These are phyloP conservation scores for Chrysanthemum lavandulifolium DNA, from an alignment of 129 eudicot genomes.

Conservation along the genomic window DNA sequence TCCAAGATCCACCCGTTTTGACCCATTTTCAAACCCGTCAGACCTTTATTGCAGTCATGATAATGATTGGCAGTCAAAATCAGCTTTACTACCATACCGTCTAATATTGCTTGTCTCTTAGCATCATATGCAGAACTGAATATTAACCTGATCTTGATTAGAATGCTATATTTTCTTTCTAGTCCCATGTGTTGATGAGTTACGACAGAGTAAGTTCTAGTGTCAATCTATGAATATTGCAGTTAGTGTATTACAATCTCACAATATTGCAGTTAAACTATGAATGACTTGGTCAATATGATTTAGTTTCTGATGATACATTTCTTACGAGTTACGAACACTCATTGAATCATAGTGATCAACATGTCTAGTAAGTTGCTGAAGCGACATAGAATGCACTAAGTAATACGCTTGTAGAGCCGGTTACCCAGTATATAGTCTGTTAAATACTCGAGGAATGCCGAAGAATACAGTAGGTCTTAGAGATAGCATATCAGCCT, in stretches of 20 bases:
- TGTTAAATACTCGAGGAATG: constrained; percentile 75
- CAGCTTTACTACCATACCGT: constrained; percentile 32
- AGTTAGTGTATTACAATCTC: no score
- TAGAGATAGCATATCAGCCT: constrained; percentile 73
- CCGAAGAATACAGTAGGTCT: constrained; percentile 79
- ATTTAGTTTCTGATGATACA: no score
- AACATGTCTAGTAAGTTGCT: constrained; percentile 3
- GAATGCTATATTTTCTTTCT: no score
- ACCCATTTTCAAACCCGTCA: background rate
- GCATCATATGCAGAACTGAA: constrained; percentile 76
- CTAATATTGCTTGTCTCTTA: constrained; percentile 64
- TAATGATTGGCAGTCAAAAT: no score
- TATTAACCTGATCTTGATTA: background rate
- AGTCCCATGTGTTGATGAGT: no score
- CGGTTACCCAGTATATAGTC: constrained; percentile 67
- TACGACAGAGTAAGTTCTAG: no score
- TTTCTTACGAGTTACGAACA: no score
- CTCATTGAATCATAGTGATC: no score
- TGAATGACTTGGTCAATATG: no score
- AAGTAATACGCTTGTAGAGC: background rate
- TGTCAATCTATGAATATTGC: no score
- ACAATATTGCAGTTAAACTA: no score
- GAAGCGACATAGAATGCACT: background rate
- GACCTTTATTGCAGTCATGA: background rate
- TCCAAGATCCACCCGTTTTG: background rate